Percentiles rank a stretch among this genome's conserved stretches.
Conservation (phyloP, 2,329 filamentous ascomycete genomes). For the Fusarium nygamai region DNA sequence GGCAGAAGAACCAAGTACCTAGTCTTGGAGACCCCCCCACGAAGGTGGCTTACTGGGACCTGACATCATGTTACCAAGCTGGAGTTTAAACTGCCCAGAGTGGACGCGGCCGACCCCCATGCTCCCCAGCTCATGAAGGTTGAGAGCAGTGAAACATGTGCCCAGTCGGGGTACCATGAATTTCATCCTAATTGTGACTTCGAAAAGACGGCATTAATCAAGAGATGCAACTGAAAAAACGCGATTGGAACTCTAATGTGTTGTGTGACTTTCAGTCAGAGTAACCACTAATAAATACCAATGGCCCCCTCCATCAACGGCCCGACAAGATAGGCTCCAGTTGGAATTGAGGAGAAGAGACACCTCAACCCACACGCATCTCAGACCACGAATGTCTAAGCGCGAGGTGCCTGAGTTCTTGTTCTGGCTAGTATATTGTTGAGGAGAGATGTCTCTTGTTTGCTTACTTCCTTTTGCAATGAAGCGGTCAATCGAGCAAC, state of each 20-base stretch:
- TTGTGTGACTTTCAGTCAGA: slow-evolving; percentile 15
- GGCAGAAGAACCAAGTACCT: slow-evolving; percentile 27
- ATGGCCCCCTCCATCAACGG: slow-evolving; percentile 30
- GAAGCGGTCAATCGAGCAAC: slow-evolving; percentile 30
- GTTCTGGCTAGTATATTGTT: slow-evolving; percentile 4
- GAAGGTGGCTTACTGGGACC: slow-evolving; percentile 34
- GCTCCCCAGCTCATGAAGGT: slow-evolving; percentile 8
- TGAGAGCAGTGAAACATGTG: slow-evolving; percentile 4
- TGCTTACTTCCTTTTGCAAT: slow-evolving; percentile 12
- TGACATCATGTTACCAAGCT: slow-evolving; percentile 45
- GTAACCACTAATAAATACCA: slow-evolving; percentile 11
- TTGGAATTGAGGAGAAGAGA: slow-evolving; percentile 17
- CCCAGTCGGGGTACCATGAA: slow-evolving; percentile 29
- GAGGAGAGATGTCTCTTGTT: background rate
- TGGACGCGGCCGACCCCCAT: slow-evolving; percentile 26
- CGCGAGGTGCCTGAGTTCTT: background rate
- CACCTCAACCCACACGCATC: slow-evolving; percentile 12
- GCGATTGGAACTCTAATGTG: background rate
- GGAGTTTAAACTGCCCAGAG: slow-evolving; percentile 10
- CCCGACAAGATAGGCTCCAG: slow-evolving; percentile 26
- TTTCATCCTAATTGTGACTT: background rate
- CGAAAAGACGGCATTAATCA: background rate
- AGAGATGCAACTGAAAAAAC: background rate
- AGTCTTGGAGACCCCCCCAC: slow-evolving; percentile 31
- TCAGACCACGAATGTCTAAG: slow-evolving; percentile 18